These are phyloP conservation scores for Oryza officinalis DNA, from an alignment of 176 grass and related monocot genomes.

Conservation along the genomic window DNA sequence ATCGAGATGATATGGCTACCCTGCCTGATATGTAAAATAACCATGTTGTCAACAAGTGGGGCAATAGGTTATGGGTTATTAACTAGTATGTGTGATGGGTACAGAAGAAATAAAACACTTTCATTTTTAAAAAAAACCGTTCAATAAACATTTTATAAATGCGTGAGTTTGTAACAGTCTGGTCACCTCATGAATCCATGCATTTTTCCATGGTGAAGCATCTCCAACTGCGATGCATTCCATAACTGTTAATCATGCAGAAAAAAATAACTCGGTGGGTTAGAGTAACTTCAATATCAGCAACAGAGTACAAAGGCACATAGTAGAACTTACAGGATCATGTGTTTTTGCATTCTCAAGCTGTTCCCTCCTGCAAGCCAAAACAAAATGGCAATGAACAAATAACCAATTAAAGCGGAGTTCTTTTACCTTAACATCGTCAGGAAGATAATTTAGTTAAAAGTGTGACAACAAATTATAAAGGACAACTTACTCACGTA, in stretches of 20 bases:
- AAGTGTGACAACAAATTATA: not conserved
- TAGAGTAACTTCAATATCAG: constrained; percentile 21
- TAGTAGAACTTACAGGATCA: constrained; percentile 70
- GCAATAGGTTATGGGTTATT: not conserved
- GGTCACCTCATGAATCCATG: constrained; percentile 92
- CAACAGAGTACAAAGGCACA: constrained; percentile 8
- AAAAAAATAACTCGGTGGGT: constrained; percentile 25
- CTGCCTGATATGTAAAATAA: not conserved
- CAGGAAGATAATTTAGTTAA: constrained; percentile 9
- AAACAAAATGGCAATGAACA: constrained; percentile 28
- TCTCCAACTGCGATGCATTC: constrained; percentile 97
- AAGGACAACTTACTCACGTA: constrained; percentile 51
- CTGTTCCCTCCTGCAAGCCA: constrained; percentile 68
- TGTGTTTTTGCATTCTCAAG: constrained; percentile 87
- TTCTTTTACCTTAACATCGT: not conserved
- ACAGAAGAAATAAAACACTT: not conserved
- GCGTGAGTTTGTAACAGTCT: not conserved
- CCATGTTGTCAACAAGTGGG: not conserved
- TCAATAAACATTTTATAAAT: not conserved
- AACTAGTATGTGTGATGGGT: not conserved
- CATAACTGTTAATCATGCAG: constrained; percentile 60
- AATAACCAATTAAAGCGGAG: not conserved
- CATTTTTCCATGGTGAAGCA: constrained; percentile 93
- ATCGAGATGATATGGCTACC: no score
- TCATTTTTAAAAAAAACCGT: not conserved